Evolutionary conservation across 1,284 basidiomycete genomes (phyloP).

Genomic region (Leccinum griseonigrum): DNA sequence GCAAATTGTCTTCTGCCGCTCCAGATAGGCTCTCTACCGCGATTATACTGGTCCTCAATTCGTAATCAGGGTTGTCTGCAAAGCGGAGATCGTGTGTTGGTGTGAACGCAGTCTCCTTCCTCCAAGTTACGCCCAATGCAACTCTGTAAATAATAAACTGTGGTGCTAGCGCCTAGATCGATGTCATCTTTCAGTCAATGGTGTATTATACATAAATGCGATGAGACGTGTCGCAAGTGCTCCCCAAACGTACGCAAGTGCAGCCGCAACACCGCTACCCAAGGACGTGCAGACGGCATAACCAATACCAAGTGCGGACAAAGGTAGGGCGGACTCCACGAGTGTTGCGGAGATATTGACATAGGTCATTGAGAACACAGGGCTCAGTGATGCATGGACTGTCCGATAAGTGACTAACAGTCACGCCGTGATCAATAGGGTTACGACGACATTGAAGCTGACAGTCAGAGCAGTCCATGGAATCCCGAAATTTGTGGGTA

Average conservation of each 20-base stretch:
- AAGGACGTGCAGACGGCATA: neutral
- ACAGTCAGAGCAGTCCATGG: slow-evolving; percentile 4
- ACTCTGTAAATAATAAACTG: slow-evolving; percentile 8
- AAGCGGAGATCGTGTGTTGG: neutral
- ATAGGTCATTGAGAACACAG: neutral
- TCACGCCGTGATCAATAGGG: neutral
- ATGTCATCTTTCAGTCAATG: neutral
- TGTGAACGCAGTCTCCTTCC: neutral
- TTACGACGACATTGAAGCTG: slow-evolving; percentile 8
- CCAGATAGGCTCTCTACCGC: neutral
- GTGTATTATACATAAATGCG: neutral
- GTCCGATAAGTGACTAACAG: neutral
- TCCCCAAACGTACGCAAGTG: slow-evolving; percentile 2
- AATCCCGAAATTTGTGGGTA: neutral
- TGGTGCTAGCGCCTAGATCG: slow-evolving; percentile 2
- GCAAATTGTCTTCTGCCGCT: neutral
- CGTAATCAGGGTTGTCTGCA: neutral
- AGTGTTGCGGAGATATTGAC: slow-evolving; percentile 4
- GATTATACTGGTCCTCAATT: neutral
- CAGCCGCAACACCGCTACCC: neutral
- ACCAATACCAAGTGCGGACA: neutral
- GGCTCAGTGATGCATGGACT: neutral
- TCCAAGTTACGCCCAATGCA: slow-evolving; percentile 3
- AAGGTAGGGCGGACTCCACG: slow-evolving; percentile 6
- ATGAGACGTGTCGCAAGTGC: neutral